Conservation (phyloP, 2,329 filamentous ascomycete genomes). For the Ophiostoma sp. region DNA sequence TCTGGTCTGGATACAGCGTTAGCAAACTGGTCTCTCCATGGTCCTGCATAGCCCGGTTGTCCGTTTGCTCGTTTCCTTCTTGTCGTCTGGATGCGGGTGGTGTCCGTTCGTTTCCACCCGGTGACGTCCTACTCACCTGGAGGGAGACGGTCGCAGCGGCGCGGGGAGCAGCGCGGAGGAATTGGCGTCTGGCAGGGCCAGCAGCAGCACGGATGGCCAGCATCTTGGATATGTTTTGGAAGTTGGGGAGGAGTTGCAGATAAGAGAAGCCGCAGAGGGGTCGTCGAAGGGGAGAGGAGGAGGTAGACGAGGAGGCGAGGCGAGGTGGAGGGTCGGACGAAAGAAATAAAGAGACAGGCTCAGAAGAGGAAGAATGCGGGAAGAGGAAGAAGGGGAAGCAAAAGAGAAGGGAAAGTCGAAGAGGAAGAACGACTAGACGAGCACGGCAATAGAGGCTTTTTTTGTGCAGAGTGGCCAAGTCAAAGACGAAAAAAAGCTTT, state of each 20-base stretch:
- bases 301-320: not conserved
- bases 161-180: conserved; percentile 63
- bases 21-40: not conserved
- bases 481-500: conserved; percentile 13
- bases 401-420: conserved; percentile 6
- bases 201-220: conserved; percentile 74
- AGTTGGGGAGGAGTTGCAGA: not conserved
- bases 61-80: not conserved
- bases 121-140: conserved; percentile 47
- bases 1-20: conserved; percentile 44
- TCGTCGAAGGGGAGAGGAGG: conserved; percentile 14
- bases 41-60: not conserved
- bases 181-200: conserved; percentile 70
- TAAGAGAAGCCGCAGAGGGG: conserved; percentile 2
- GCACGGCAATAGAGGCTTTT: conserved; percentile 11
- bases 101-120: not conserved
- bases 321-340: conserved; percentile 2
- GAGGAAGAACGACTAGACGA: not conserved
- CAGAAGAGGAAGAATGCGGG: conserved; percentile 11
- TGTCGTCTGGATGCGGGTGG: not conserved
- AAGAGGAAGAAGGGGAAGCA: conserved; percentile 9
- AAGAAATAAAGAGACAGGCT: not conserved
- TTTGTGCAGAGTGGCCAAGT: conserved; percentile 12
- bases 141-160: conserved; percentile 43
- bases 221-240: conserved; percentile 51